These are phyloP conservation scores for Alectoria sarmentosa DNA, from an alignment of 495 filamentous ascomycete species.

Conservation along the genomic window DNA sequence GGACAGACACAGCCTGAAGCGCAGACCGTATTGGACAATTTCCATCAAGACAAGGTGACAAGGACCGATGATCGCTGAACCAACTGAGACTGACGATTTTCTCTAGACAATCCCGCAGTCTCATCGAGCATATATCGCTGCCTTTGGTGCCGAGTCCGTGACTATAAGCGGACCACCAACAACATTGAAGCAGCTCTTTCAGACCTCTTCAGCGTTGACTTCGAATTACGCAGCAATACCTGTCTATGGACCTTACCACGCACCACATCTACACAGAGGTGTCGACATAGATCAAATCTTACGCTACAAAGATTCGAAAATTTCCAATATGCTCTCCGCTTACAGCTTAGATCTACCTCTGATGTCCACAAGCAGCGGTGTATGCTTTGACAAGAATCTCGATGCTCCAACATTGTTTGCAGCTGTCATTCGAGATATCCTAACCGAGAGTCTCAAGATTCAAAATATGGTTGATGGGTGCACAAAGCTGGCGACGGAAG, in stretches of 20 bases:
- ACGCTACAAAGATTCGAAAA: conserved; percentile 30
- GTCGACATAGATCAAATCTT: conserved; percentile 57
- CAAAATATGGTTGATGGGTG: conserved; percentile 52
- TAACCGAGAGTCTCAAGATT: conserved; percentile 52
- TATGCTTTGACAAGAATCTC: conserved; percentile 6
- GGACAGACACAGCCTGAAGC: conserved; percentile 39
- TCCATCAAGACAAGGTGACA: conserved; percentile 45
- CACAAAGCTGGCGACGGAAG: conserved; percentile 27
- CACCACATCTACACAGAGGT: conserved; percentile 58
- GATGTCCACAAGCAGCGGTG: conserved; percentile 36
- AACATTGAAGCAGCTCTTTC: conserved; percentile 51
- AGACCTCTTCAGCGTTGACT: conserved; percentile 42
- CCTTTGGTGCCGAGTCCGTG: conserved; percentile 58
- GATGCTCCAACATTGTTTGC: conserved; percentile 36
- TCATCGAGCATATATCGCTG: conserved; percentile 65
- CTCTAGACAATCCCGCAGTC: conserved; percentile 50
- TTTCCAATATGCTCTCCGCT: conserved; percentile 9
- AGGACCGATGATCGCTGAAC: not conserved
- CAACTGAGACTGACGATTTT: not conserved
- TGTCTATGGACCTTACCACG: conserved; percentile 77
- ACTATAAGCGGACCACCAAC: conserved; percentile 74
- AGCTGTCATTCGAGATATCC: conserved; percentile 49
- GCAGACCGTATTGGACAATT: conserved; percentile 40
- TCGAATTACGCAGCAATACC: conserved; percentile 56
- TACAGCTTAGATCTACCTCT: conserved; percentile 16